These are phyloP conservation scores for Plectranthus barbatus DNA, from an alignment of 257 asterid species.

Conservation along the genomic window DNA sequence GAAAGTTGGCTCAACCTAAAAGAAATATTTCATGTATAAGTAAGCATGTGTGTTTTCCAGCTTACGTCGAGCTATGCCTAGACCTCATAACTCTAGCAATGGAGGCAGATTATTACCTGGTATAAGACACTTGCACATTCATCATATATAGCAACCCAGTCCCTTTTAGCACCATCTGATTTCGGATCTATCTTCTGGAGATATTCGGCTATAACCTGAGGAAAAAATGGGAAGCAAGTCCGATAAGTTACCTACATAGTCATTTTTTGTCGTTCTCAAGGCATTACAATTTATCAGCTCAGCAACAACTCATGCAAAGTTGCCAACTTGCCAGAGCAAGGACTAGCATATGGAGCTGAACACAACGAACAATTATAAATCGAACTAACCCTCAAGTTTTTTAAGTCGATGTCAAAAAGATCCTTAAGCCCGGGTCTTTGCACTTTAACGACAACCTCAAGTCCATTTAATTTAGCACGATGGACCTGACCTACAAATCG, in stretches of 20 bases:
- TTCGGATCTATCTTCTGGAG: slow-evolving; percentile 96
- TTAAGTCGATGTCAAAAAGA: slow-evolving; percentile 86
- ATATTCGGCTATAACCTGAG: slow-evolving; percentile 74
- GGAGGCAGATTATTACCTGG: slow-evolving; percentile 43
- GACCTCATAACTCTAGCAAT: background rate
- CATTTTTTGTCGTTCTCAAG: background rate
- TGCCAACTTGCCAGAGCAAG: background rate
- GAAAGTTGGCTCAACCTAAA: background rate
- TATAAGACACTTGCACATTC: slow-evolving; percentile 92
- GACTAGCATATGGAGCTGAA: background rate
- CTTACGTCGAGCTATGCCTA: background rate
- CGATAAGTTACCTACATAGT: background rate
- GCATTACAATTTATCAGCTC: background rate
- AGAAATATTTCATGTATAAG: background rate
- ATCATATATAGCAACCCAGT: slow-evolving; percentile 96
- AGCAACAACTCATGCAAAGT: background rate
- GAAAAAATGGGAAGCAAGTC: background rate
- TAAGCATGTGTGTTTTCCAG: background rate
- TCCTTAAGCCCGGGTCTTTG: slow-evolving; percentile 95
- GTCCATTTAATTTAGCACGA: slow-evolving; percentile 75
- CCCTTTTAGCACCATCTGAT: slow-evolving; percentile 99
- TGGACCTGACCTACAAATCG: slow-evolving; percentile 78
- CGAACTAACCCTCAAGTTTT: slow-evolving; percentile 74
- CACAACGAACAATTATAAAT: background rate
- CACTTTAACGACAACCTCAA: slow-evolving; percentile 74